Percentiles rank a stretch among this genome's conserved stretches.
phyloP scores from a whole-genome alignment of 2,329 filamentous ascomycete genomes.

The Aschersonia sp. region DNA sequence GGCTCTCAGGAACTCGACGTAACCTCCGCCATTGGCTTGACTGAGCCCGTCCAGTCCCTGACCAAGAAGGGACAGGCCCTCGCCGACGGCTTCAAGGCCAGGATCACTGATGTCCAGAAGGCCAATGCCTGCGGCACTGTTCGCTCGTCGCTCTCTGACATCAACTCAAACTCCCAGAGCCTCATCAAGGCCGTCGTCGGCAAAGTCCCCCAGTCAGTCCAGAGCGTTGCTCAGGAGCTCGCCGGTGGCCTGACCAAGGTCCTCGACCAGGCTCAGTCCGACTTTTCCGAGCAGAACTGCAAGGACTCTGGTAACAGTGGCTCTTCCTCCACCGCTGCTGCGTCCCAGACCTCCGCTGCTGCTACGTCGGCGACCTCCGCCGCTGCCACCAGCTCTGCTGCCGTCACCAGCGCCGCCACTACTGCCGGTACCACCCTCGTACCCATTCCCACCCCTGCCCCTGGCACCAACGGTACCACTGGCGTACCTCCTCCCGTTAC shows the following conservation, averaged over 20 bases:
- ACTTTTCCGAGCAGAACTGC: conserved; percentile 16
- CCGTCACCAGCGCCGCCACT: background rate
- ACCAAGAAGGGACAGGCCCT: conserved; percentile 12
- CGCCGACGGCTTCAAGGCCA: conserved; percentile 10
- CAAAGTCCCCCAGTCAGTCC: conserved; percentile 15
- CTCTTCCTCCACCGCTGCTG: background rate
- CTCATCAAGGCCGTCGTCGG: conserved; percentile 15
- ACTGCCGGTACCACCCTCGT: conserved; percentile 1
- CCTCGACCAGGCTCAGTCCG: conserved; percentile 9
- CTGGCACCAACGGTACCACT: conserved; percentile 2
- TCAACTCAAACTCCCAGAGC: conserved; percentile 10
- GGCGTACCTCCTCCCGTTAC: conserved; percentile 3
- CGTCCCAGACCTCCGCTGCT: background rate
- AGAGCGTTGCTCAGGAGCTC: conserved; percentile 12
- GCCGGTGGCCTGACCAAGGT: conserved; percentile 10
- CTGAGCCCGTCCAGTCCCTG: conserved; percentile 8
- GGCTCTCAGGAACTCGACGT: conserved; percentile 5
- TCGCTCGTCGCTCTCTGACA: conserved; percentile 9
- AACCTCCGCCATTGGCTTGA: conserved; percentile 7
- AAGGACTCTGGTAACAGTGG: conserved; percentile 7
- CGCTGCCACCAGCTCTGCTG: background rate
- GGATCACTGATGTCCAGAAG: conserved; percentile 13
- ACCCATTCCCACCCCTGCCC: background rate
- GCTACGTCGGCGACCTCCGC: background rate
- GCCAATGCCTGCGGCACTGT: conserved; percentile 13